Conservation (phyloP, 2,329 filamentous ascomycete species). For the Gliomastix tumulicola region DNA sequence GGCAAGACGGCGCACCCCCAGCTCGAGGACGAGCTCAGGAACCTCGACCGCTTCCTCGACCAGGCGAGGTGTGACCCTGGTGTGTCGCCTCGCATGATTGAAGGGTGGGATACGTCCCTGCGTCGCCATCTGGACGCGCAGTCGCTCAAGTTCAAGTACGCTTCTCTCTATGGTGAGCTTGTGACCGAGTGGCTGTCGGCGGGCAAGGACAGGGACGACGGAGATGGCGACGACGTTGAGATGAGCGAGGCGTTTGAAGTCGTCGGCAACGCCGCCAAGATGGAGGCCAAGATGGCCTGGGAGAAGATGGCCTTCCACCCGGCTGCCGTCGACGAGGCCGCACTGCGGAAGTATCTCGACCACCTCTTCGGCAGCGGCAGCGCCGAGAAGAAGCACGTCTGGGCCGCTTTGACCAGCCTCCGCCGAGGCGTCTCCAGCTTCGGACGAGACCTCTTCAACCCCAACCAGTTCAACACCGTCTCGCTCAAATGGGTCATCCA, state of each 20-base stretch:
- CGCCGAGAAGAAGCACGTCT: conserved; percentile 13
- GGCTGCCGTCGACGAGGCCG: conserved; percentile 24
- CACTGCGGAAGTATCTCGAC: conserved; percentile 30
- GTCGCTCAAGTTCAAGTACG: conserved; percentile 33
- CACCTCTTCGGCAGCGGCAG: conserved; percentile 27
- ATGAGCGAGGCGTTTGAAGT: conserved; percentile 30
- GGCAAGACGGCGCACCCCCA: conserved; percentile 13
- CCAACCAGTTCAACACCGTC: conserved; percentile 23
- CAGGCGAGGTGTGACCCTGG: conserved; percentile 33
- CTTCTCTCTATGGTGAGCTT: conserved; percentile 35
- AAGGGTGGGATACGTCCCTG: conserved; percentile 25
- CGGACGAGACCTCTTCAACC: conserved; percentile 17
- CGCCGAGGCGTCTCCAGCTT: conserved; percentile 18
- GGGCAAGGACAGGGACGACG: conserved; percentile 12
- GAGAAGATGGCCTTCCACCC: conserved; percentile 35
- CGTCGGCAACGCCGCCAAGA: conserved; percentile 29
- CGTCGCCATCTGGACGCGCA: conserved; percentile 29
- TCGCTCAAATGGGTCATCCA: conserved; percentile 30
- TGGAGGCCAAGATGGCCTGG: conserved; percentile 29
- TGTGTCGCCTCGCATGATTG: conserved; percentile 23
- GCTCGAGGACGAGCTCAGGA: conserved; percentile 24
- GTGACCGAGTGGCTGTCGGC: conserved; percentile 38
- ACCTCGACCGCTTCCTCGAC: conserved; percentile 29
- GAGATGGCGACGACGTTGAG: conserved; percentile 11
- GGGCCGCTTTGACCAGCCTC: conserved; percentile 15